Percentiles rank a stretch among this genome's conserved stretches.
These are phyloP conservation scores for Verticillium dahliae DNA, from an alignment of 2,329 filamentous ascomycete genomes.

Conservation along the genomic window DNA sequence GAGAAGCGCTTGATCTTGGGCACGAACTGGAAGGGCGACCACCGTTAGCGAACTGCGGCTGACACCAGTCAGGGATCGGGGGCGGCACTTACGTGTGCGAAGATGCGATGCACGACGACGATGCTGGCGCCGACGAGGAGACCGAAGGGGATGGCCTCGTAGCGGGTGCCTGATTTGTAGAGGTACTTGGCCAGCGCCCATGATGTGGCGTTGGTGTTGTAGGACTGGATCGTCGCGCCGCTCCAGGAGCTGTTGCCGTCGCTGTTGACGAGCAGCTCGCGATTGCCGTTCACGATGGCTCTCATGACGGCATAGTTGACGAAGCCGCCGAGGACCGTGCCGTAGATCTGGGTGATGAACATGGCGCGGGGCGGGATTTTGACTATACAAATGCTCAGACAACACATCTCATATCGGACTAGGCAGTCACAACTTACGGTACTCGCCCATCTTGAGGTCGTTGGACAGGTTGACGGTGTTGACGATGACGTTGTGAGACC, in stretches of 20 bases:
- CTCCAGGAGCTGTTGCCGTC: slow-evolving; percentile 46
- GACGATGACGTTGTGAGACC: slow-evolving; percentile 50
- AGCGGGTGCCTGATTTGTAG: slow-evolving; percentile 36
- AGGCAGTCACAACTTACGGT: slow-evolving; percentile 29
- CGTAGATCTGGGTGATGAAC: slow-evolving; percentile 51
- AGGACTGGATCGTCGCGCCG: slow-evolving; percentile 41
- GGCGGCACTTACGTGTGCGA: slow-evolving; percentile 28
- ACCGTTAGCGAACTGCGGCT: neutral
- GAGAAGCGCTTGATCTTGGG: slow-evolving; percentile 37
- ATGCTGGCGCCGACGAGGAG: slow-evolving; percentile 38
- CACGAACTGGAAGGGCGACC: slow-evolving; percentile 26
- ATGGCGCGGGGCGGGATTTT: slow-evolving; percentile 49
- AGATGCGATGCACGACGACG: slow-evolving; percentile 36
- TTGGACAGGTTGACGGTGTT: slow-evolving; percentile 43
- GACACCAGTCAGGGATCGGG: neutral
- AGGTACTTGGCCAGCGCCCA: slow-evolving; percentile 48
- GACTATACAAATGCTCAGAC: slow-evolving; percentile 22
- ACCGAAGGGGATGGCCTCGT: slow-evolving; percentile 43
- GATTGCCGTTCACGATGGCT: slow-evolving; percentile 41
- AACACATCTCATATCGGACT: fast-evolving
- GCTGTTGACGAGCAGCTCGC: slow-evolving; percentile 35
- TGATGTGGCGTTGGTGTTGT: slow-evolving; percentile 38
- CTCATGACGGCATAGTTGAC: slow-evolving; percentile 52
- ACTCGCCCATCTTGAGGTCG: slow-evolving; percentile 53
- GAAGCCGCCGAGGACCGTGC: slow-evolving; percentile 45